Evolutionary conservation across 441 rosid genomes (phyloP), one percentile per base, ranked within the genome.

Genomic region (Pelargonium cotyledonis): DNA sequence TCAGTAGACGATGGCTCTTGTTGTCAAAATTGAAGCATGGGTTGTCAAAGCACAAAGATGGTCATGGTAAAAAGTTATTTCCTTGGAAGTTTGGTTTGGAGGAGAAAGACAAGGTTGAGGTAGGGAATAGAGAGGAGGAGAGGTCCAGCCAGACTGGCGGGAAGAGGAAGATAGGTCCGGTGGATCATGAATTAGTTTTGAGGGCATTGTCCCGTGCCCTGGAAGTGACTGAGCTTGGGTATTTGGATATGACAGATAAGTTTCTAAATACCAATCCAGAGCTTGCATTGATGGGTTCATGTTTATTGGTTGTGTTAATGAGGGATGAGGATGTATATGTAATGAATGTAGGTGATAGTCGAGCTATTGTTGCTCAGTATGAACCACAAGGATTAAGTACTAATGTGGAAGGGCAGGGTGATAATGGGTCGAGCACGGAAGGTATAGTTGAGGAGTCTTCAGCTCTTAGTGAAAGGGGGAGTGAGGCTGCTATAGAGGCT

Each of bases 311-410:
- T 65, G 96, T 82, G 35, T 72, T 94, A 76, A 94, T 94, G 99
- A 85, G 97, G 75, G 97, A 89, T 55, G 62, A 55, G 16, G 62
- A 46, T 46, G 51, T 46, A 46, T 46, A 46, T 12, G 51, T 46
- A 5, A 94, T 94, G 99, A 94, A 94, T 80, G 85, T 95, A 69
- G 97, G 99, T 73, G 99, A 95, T 78, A 95, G 99, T 75, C 84
- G 99, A 74, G 97, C 99, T 53, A 86, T 95, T 78, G 96, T 95
- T 66, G 97, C 99, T 3, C 96, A 86, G 73, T 76, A 79, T 74
- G 86, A 81, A 78, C 76, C 73, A 1, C 78, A 78, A 66, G 90
- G 78, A 43, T 84, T 68, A 75, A 83, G 83, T 71, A 77, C 85
- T 5, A 77, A 80, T 72, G 69, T 67, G 58, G 78, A 68, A 62